These are phyloP conservation scores for Teunomyces barrocoloradensis DNA, from an alignment of 805 yeast species.

Conservation along the genomic window DNA sequence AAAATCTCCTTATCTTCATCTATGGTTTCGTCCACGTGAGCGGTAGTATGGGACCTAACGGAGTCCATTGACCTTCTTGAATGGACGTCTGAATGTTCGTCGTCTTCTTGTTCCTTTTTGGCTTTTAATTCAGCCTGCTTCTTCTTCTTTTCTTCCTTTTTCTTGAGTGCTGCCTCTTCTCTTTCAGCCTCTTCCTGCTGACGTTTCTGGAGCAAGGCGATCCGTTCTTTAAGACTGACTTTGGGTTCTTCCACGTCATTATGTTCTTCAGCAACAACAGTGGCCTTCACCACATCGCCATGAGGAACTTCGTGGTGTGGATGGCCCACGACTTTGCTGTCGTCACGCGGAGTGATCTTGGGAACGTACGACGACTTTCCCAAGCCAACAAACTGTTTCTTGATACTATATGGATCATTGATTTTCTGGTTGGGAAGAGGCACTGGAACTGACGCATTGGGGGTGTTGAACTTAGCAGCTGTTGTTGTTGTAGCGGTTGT, in stretches of 20 bases:
- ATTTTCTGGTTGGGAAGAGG: constrained; percentile 30
- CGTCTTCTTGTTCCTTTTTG: constrained; percentile 18
- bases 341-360: constrained; percentile 40
- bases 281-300: constrained; percentile 24
- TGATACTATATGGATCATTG: constrained; percentile 47
- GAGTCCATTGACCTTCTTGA: constrained; percentile 6
- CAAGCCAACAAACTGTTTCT: constrained; percentile 54
- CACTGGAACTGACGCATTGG: constrained; percentile 18
- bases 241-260: constrained; percentile 61
- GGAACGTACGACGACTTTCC: constrained; percentile 63
- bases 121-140: constrained; percentile 33
- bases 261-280: constrained; percentile 33
- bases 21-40: constrained; percentile 9
- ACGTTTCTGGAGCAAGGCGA: constrained; percentile 75
- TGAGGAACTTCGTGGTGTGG: constrained; percentile 24
- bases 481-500: background rate
- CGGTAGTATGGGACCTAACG: background rate
- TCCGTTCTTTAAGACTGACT: constrained; percentile 81
- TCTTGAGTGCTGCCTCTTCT: constrained; percentile 57
- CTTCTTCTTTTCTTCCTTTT: constrained; percentile 37
- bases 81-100: constrained; percentile 10
- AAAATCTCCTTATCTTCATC: constrained; percentile 10
- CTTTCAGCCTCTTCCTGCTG: constrained; percentile 78
- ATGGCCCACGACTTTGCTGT: constrained; percentile 29
- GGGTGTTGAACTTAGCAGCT: background rate